Conservation (phyloP, 2,329 filamentous ascomycete genomes). For the Sporothrix schenckii region DNA sequence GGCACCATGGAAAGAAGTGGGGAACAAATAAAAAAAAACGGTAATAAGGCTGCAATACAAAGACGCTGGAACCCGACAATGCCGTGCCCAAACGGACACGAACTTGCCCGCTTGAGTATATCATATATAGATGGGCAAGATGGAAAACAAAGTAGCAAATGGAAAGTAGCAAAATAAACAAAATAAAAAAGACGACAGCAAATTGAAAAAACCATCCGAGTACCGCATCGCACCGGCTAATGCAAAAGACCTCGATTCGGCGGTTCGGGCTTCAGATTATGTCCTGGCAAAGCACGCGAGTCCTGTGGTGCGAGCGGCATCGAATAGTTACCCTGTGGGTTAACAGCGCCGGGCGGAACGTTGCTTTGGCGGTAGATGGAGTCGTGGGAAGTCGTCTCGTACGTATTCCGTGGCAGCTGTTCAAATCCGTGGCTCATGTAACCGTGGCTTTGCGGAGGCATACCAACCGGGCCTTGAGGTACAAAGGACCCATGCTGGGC, state of each 20-base stretch:
- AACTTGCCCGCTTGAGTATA: slow-evolving; percentile 6
- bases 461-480: slow-evolving; percentile 39
- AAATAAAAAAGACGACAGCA: neutral
- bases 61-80: slow-evolving; percentile 10
- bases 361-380: slow-evolving; percentile 39
- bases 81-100: neutral
- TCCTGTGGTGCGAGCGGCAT: slow-evolving; percentile 37
- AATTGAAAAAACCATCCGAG: neutral
- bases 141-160: neutral
- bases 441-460: slow-evolving; percentile 38
- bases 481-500: slow-evolving; percentile 38
- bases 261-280: slow-evolving; percentile 36
- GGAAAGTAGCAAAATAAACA: neutral
- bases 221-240: neutral
- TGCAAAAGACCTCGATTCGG: slow-evolving; percentile 33
- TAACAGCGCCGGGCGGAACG: slow-evolving; percentile 36
- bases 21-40: neutral
- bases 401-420: slow-evolving; percentile 39
- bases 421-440: slow-evolving; percentile 42
- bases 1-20: neutral
- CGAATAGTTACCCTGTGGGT: slow-evolving; percentile 35
- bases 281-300: slow-evolving; percentile 29
- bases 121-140: slow-evolving; percentile 13
- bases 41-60: slow-evolving; percentile 4
- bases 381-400: slow-evolving; percentile 38